Conservation (phyloP, 1,139 yeast species). For the Yamadazyma diddensiae region DNA sequence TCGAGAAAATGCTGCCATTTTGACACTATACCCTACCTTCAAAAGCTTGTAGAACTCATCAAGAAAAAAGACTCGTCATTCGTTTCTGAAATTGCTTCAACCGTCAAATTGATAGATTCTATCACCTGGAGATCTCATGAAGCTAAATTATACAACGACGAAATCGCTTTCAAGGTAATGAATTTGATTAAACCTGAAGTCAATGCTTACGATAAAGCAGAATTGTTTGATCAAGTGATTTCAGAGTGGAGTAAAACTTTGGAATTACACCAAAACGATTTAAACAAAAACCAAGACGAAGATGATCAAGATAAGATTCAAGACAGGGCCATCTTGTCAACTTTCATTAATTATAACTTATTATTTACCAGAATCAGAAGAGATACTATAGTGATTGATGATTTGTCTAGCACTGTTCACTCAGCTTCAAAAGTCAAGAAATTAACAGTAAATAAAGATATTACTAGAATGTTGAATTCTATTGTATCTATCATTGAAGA, state of each 20-base stretch:
- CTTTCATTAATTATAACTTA: constrained; percentile 70
- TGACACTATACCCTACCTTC: constrained; percentile 32
- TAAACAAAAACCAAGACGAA: constrained; percentile 41
- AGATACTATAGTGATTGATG: constrained; percentile 53
- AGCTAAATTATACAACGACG: constrained; percentile 71
- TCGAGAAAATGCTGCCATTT: constrained; percentile 41
- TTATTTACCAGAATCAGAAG: constrained; percentile 68
- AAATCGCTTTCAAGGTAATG: constrained; percentile 61
- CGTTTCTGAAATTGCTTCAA: constrained; percentile 33
- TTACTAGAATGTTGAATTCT: constrained; percentile 47
- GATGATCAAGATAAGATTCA: constrained; percentile 57
- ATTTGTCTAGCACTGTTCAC: constrained; percentile 13
- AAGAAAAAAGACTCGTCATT: constrained; percentile 37
- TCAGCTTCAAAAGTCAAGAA: constrained; percentile 17
- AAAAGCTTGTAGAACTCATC: constrained; percentile 36
- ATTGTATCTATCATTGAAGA: constrained; percentile 50
- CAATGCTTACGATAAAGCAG: constrained; percentile 19
- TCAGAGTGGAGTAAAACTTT: constrained; percentile 38
- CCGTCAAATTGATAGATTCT: constrained; percentile 27
- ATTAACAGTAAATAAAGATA: constrained; percentile 41
- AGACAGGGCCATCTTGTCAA: constrained; percentile 69
- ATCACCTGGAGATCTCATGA: constrained; percentile 72
- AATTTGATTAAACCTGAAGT: constrained; percentile 33
- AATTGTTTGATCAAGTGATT: constrained; percentile 31
- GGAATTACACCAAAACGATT: constrained; percentile 48